Evolutionary conservation across 352 stramenopile species (phyloP).

Genomic region (Thalassiosira ordinaria): DNA sequence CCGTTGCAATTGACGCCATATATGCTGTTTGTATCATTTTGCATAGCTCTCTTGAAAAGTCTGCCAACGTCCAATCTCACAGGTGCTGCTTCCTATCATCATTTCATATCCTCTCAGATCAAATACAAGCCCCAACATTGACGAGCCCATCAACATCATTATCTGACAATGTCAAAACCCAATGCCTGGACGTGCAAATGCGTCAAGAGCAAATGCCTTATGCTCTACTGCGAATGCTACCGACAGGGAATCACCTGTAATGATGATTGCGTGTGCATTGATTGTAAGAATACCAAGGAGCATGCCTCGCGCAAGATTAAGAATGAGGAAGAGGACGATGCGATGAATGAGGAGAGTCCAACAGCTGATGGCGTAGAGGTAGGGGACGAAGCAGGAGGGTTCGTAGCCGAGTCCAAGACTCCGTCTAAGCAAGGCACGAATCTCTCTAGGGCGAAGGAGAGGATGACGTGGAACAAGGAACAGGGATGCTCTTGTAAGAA

Average conservation of each 20-base stretch:
- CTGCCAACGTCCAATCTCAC: too few relatives aligned
- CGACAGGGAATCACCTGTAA: constrained; percentile 88
- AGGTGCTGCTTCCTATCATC: too few relatives aligned
- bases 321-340: neutral
- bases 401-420: too few relatives aligned
- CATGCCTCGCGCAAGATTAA: neutral
- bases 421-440: too few relatives aligned
- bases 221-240: constrained; percentile 96
- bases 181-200: constrained; percentile 85
- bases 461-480: neutral
- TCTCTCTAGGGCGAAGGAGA: neutral
- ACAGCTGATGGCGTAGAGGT: too few relatives aligned
- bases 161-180: neutral
- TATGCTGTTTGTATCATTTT: too few relatives aligned
- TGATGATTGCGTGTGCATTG: constrained; percentile 89
- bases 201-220: constrained; percentile 93
- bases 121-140: too few relatives aligned
- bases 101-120: too few relatives aligned
- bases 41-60: too few relatives aligned
- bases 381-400: too few relatives aligned
- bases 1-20: too few relatives aligned
- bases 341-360: neutral
- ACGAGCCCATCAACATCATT: too few relatives aligned
- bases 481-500: constrained; percentile 92
- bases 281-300: constrained; percentile 88